phyloP scores from a whole-genome alignment of 73 alveolate genomes.

The Symbiodinium natans region DNA sequence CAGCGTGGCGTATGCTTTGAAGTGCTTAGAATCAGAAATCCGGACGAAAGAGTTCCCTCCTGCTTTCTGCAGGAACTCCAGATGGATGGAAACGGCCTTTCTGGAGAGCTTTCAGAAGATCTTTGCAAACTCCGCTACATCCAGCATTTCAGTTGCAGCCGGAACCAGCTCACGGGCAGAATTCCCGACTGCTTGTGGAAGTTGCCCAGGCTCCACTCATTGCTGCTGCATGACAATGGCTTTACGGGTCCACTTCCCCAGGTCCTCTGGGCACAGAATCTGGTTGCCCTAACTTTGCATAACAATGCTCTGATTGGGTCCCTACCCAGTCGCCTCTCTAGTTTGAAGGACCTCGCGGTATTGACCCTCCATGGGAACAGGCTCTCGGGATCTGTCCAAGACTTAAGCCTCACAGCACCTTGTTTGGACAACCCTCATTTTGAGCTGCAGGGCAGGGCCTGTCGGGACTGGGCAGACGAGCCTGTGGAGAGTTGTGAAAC shows the following conservation, averaged over 20 bases:
- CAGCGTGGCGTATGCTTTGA: too few species aligned
- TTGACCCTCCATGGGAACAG: not conserved
- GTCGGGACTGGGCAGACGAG: not conserved
- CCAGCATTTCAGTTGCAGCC: not conserved
- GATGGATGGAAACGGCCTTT: not conserved
- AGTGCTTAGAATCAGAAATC: too few species aligned
- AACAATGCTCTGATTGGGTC: not conserved
- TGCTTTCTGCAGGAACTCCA: not conserved
- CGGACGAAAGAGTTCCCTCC: too few species aligned
- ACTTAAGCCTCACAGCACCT: not conserved
- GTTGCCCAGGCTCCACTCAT: not conserved
- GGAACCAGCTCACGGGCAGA: not conserved
- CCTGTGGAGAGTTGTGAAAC: not conserved
- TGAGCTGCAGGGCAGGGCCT: not conserved
- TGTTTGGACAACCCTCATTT: not conserved
- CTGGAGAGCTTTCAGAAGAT: not conserved
- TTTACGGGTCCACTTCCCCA: not conserved
- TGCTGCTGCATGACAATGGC: not conserved
- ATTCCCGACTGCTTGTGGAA: not conserved
- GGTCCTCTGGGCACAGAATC: not conserved
- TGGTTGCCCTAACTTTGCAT: not conserved
- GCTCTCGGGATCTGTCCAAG: not conserved
- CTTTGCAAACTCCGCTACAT: not conserved
- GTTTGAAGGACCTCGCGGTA: not conserved
- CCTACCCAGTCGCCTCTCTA: not conserved